Evolutionary conservation across 2,329 filamentous ascomycete genomes (phyloP).

Genomic region (Penicillium glabrum): DNA sequence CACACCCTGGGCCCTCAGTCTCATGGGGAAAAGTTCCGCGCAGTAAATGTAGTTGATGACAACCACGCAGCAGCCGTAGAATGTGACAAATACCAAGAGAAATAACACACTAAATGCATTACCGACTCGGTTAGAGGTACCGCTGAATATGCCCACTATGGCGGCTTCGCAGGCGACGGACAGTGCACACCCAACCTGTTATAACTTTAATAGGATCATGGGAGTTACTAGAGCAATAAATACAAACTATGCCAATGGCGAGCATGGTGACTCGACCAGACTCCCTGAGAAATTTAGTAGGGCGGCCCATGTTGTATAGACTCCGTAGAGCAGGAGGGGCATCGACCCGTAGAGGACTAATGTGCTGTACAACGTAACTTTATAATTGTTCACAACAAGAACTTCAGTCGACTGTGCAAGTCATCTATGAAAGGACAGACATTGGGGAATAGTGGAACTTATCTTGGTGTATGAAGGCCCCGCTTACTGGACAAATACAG

Average conservation of each 20-base stretch:
- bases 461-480: too few relatives aligned
- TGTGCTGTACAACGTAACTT: background rate
- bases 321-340: background rate
- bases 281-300: background rate
- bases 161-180: too few relatives aligned
- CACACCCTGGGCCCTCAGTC: constrained; percentile 7
- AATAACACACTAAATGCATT: background rate
- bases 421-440: background rate
- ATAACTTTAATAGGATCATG: too few relatives aligned
- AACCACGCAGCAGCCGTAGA: constrained; percentile 1
- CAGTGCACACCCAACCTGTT: too few relatives aligned
- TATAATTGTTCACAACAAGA: background rate
- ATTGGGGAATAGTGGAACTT: background rate
- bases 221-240: too few relatives aligned
- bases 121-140: too few relatives aligned
- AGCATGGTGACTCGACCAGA: background rate
- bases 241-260: background rate
- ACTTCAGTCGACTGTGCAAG: background rate
- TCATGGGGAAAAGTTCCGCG: constrained; percentile 11
- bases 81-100: background rate
- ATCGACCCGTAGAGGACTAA: background rate
- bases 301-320: background rate
- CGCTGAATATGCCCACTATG: too few relatives aligned
- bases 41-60: constrained; percentile 12
- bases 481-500: too few relatives aligned